Conservation (phyloP, 257 asterid genomes). For the Nicotiana paniculata region DNA sequence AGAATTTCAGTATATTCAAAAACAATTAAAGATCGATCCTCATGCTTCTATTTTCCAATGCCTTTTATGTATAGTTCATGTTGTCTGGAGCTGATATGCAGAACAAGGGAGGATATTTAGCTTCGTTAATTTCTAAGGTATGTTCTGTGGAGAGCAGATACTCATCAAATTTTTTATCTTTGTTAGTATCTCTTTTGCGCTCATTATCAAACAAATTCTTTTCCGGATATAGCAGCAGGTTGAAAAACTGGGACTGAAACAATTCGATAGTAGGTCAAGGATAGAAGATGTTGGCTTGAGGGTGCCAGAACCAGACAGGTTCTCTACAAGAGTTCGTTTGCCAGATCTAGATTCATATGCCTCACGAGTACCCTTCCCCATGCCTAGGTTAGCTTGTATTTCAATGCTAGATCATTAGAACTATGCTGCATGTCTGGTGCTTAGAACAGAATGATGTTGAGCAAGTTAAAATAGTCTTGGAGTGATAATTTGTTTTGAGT, state of each 20-base stretch:
- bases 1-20: neutral
- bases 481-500: neutral
- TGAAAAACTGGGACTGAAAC: conserved; percentile 31
- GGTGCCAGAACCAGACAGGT: conserved; percentile 15
- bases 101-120: conserved; percentile 69
- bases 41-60: conserved; percentile 11
- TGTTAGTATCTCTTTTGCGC: neutral
- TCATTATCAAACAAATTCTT: conserved; percentile 7
- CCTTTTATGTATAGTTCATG: conserved; percentile 57
- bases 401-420: neutral
- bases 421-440: neutral
- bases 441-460: neutral
- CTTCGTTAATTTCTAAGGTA: conserved; percentile 71
- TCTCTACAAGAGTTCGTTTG: conserved; percentile 11
- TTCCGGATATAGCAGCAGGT: conserved; percentile 43
- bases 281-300: conserved; percentile 4
- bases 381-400: conserved; percentile 13
- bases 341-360: conserved; percentile 15
- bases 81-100: conserved; percentile 61
- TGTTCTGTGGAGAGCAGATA: conserved; percentile 8
- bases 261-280: neutral
- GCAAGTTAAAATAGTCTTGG: neutral
- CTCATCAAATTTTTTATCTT: conserved; percentile 15
- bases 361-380: conserved; percentile 11
- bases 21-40: neutral